phyloP scores from a whole-genome alignment of 768 basidiomycete species.

The Xerocomus potaroensis region DNA sequence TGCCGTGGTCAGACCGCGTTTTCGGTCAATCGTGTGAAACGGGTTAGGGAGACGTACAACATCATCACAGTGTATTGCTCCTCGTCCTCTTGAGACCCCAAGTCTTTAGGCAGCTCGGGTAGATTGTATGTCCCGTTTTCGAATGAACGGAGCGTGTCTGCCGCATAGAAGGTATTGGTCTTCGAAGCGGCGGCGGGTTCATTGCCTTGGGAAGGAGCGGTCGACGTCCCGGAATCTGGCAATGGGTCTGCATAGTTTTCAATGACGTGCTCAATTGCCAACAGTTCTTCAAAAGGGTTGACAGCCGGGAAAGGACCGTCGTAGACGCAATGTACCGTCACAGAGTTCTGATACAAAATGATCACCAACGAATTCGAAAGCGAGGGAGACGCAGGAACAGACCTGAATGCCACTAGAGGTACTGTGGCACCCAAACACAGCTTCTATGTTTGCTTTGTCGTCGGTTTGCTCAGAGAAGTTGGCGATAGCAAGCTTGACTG shows the following conservation, averaged over 20 bases:
- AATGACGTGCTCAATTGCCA: neutral
- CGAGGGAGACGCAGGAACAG: neutral
- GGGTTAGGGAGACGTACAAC: neutral
- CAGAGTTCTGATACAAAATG: neutral
- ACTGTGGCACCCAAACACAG: constrained; percentile 3
- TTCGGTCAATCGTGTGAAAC: too few species aligned
- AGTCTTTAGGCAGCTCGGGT: neutral
- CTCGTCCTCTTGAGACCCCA: neutral
- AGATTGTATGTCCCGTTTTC: neutral
- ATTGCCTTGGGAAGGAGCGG: neutral
- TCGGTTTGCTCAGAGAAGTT: constrained; percentile 3
- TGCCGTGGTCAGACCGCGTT: neutral
- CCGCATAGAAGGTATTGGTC: neutral
- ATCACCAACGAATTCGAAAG: neutral
- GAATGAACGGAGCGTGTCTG: neutral
- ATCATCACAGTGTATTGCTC: neutral
- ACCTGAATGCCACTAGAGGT: constrained; percentile 3
- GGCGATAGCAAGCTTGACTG: constrained; percentile 4
- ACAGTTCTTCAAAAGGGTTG: neutral
- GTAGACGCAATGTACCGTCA: constrained; percentile 8
- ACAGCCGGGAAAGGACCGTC: neutral
- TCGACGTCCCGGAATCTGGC: neutral
- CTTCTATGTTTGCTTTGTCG: constrained; percentile 9
- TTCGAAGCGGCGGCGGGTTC: neutral
- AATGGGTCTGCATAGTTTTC: neutral